A percentile compares a stretch with the other conserved stretches of the same genome.
These are phyloP conservation scores for Tanacetum coccineum DNA, from an alignment of 129 eudicot species.

Conservation along the genomic window DNA sequence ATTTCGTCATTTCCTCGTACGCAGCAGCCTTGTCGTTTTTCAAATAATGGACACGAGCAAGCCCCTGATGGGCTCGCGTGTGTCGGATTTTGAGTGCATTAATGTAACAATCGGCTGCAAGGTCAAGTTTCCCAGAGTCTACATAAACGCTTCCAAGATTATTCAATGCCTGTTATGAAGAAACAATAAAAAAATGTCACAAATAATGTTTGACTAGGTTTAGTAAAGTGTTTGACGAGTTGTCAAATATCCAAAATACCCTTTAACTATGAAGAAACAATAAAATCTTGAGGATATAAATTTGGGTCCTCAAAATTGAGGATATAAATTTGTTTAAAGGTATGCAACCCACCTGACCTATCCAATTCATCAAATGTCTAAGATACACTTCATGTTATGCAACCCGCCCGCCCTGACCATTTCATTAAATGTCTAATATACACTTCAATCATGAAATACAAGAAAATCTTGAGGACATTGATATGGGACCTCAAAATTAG, in stretches of 20 bases:
- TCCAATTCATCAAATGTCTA: no score
- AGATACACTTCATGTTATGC: no score
- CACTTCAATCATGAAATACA: neutral
- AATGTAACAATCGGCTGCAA: conserved; percentile 95
- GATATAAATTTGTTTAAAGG: no score
- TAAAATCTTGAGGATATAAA: no score
- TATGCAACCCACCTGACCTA: no score
- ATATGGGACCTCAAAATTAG: neutral
- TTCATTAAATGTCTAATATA: neutral
- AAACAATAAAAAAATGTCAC: no score
- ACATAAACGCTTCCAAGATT: conserved; percentile 98
- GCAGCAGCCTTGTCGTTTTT: conserved; percentile 83
- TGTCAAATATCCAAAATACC: neutral
- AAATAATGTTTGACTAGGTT: neutral
- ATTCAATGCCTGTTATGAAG: conserved; percentile 94
- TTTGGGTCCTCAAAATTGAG: no score
- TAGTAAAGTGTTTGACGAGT: neutral
- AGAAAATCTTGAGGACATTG: neutral
- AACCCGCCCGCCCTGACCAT: no score
- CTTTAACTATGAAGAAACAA: neutral
- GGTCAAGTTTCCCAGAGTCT: conserved; percentile 80
- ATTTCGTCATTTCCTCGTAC: conserved; percentile 86
- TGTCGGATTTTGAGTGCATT: conserved; percentile 95
- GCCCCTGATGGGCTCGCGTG: conserved; percentile 98
- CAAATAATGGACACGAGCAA: conserved; percentile 93